Base-by-base conservation (phyloP, 306 rosid genomes). In the Prunus fruticosa region DNA sequence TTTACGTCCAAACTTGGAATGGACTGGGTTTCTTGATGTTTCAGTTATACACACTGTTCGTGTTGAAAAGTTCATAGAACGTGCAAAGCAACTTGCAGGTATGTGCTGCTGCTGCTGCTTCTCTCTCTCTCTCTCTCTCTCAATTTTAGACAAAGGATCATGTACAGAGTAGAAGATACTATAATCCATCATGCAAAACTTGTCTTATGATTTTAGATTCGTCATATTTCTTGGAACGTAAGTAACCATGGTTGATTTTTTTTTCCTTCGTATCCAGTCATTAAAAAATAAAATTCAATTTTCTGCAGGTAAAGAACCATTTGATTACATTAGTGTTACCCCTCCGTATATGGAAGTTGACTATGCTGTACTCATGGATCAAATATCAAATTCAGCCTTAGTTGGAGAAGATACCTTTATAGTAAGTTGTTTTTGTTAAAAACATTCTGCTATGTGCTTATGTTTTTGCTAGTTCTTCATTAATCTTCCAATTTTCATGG, bases 271-370 rank as follows among this genome's bases (percentile, higher is more conserved):
- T 14, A 20, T 20, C 18, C 41, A 53, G 3, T 41, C 7, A 16
- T 73, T 73, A 45, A 13, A 76, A 64, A 28, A n/a, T 64, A 47
- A 46, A 51, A 32, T 79, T 18, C 45, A 73, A 65, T 52, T 64
- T 30, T 68, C 73, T 86, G 80, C 87, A 92, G 97, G 93, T 78
- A 84, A 83, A 65, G 76, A 87, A 22, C 85, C 91, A 54, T 95
- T 95, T 85, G 98, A 92, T 83, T 95, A 92, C 86, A 86, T 92
- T 38, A 95, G 97, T 77, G 97, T 95, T 61, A 95, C 99, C 53
- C 99, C 97, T 73, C 99, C 99, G 15, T 95, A 91, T 63, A 82
- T 85, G 56, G 86, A 87, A 89, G 99, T 95, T 78, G 96, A 95
- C 80, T 92, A 91, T 76, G 86, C 62, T 45, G 87, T 91, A 58